phyloP scores from a whole-genome alignment of 164 flowering plant species.

The Platanus orientalis region DNA sequence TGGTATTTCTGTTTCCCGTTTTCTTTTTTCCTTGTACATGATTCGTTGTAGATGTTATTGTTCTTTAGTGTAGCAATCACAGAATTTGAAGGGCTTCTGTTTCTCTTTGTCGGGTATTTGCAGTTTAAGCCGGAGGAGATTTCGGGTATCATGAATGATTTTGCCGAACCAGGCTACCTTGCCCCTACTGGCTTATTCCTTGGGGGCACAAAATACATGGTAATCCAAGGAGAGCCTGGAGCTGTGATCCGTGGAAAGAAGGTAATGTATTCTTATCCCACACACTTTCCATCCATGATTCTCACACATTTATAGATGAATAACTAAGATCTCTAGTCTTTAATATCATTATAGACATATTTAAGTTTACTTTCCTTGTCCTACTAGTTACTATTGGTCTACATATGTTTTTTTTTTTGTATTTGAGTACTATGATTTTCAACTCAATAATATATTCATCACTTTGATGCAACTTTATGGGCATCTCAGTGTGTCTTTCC shows the following conservation, averaged over 20 bases:
- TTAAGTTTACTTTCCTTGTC: too few species aligned
- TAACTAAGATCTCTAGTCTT: too few species aligned
- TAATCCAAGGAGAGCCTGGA: conserved; percentile 53
- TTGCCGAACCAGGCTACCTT: conserved; percentile 53
- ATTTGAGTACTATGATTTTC: too few species aligned
- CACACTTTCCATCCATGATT: neutral
- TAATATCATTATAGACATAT: too few species aligned
- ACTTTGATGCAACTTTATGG: too few species aligned
- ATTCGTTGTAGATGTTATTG: neutral
- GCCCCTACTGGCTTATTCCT: conserved; percentile 57
- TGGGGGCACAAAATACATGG: conserved; percentile 58
- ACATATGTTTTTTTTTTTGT: too few species aligned
- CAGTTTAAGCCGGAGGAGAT: conserved; percentile 52
- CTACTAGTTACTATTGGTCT: too few species aligned
- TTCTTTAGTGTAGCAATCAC: neutral
- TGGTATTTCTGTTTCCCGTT: neutral
- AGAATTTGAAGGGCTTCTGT: neutral
- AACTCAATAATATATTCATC: too few species aligned
- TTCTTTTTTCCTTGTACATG: neutral
- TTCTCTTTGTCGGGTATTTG: conserved; percentile 8
- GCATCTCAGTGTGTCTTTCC: too few species aligned
- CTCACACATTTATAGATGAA: neutral
- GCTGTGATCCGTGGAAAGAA: conserved; percentile 69
- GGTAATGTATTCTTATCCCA: conserved; percentile 18
- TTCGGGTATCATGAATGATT: conserved; percentile 40